These are phyloP conservation scores for Vitis hybrid DNA, from an alignment of 177 flowering plant species.

Conservation along the genomic window DNA sequence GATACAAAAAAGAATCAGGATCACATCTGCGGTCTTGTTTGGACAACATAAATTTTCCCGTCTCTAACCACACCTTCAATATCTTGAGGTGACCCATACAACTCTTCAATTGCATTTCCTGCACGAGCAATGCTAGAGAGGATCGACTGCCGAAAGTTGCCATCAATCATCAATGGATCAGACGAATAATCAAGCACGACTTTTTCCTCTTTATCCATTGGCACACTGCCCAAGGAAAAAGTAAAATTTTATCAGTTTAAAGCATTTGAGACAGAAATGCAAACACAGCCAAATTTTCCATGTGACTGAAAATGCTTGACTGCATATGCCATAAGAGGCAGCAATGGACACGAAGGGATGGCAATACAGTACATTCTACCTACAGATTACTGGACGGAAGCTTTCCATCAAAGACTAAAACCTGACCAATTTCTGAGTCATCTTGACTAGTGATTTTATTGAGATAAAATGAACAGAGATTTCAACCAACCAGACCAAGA, in stretches of 20 bases:
- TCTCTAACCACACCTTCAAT: constrained; percentile 95
- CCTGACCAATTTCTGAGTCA: too few species aligned
- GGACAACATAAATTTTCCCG: constrained; percentile 86
- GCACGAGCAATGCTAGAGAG: constrained; percentile 80
- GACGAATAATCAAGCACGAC: constrained; percentile 83
- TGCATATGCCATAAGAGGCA: not conserved
- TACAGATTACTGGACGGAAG: too few species aligned
- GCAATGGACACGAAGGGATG: not conserved
- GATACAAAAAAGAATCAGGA: not conserved
- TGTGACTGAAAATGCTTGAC: not conserved
- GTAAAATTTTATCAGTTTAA: not conserved
- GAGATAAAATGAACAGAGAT: too few species aligned
- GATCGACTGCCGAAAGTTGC: constrained; percentile 54
- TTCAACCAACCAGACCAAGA: too few species aligned
- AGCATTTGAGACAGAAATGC: not conserved
- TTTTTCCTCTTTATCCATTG: constrained; percentile 92
- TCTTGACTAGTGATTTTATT: too few species aligned
- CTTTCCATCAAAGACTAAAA: too few species aligned
- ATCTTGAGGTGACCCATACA: constrained; percentile 90
- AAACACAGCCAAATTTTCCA: not conserved
- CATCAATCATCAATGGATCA: constrained; percentile 64
- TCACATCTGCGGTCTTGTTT: constrained; percentile 95
- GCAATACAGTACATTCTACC: too few species aligned
- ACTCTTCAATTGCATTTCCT: constrained; percentile 78
- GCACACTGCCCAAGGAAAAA: constrained; percentile 56